Evolutionary conservation across 2,329 filamentous ascomycete genomes (phyloP), one percentile per base, ranked within the genome.

Genomic region (Ascochyta koolunga): DNA sequence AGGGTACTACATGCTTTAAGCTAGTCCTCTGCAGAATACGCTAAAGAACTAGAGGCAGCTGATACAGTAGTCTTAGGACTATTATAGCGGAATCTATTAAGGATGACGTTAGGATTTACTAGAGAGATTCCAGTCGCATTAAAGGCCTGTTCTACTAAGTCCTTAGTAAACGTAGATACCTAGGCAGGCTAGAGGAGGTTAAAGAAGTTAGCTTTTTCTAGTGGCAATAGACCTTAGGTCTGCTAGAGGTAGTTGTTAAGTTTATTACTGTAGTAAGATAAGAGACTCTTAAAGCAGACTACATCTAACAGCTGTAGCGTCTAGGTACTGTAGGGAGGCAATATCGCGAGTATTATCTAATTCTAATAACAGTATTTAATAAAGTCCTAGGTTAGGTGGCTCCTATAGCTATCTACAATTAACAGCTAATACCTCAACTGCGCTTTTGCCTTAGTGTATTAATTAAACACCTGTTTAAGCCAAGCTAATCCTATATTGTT

Each of bases 301-400:
- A 25, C 24, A 31, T 43, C 40, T 9, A 43, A 7, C 24, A n/a
- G 40, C 40, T 43, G 40, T 16, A 40, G 19, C 25, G 25, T 27
- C 25, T 27, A 10, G 25, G 25, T 27, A 27, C 25, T 27, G 25
- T 27, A 10, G 10, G 16, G 13, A 6, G 32, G 32, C 32, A 35
- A 35, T 2, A 36, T 11, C 6, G 19, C 42, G 3, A 45, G 9
- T 36, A 45, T 45, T 11, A 78, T 77, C 39, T 74, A 66, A 31
- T 78, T 57, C n/a, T 66, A 53, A n/a, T n/a, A n/a, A n/a, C n/a
- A n/a, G n/a, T n/a, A n/a, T n/a, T n/a, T n/a, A n/a, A n/a, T n/a
- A n/a, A 78, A 77, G 45, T 72, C 55, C n/a, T 54, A 47, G 3
- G 62, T 70, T 22, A 72, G 35, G 61, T 77, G 59, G 45, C 66